phyloP scores from a whole-genome alignment of 192 early-diverging fungal species.

The Mortierella claussenii region DNA sequence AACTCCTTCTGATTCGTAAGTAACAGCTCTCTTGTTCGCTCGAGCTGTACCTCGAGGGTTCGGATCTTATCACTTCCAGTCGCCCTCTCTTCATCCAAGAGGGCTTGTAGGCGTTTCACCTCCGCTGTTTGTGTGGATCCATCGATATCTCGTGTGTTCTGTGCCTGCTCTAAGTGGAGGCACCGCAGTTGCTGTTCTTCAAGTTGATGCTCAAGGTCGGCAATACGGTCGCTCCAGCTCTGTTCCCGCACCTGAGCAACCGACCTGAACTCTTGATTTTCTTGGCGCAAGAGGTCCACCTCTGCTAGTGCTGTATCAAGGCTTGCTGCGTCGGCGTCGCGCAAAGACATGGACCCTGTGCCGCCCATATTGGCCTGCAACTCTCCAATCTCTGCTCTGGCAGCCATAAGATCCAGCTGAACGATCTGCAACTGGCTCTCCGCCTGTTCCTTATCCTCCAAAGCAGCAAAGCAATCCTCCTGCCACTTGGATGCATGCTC shows the following conservation, averaged over 20 bases:
- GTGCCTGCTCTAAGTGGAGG: not conserved
- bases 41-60: not conserved
- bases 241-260: not conserved
- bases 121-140: no score
- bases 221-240: not conserved
- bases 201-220: not conserved
- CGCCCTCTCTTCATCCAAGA: slow-evolving; percentile 7
- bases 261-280: not conserved
- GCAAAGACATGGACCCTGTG: not conserved
- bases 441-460: slow-evolving; percentile 28
- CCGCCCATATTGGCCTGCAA: not conserved
- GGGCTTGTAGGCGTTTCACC: not conserved
- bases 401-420: slow-evolving; percentile 29
- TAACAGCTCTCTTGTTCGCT: not conserved
- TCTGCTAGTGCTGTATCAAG: not conserved
- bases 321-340: not conserved
- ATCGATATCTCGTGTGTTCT: no score
- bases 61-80: not conserved
- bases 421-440: slow-evolving; percentile 15
- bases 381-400: slow-evolving; percentile 13
- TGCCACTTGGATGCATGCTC: slow-evolving; percentile 17
- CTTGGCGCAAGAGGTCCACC: not conserved
- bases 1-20: slow-evolving; percentile 17
- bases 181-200: not conserved
- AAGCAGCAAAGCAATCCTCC: slow-evolving; percentile 25